Base-by-base conservation (phyloP, 2,329 filamentous ascomycete species). In the Nemania sp. region DNA sequence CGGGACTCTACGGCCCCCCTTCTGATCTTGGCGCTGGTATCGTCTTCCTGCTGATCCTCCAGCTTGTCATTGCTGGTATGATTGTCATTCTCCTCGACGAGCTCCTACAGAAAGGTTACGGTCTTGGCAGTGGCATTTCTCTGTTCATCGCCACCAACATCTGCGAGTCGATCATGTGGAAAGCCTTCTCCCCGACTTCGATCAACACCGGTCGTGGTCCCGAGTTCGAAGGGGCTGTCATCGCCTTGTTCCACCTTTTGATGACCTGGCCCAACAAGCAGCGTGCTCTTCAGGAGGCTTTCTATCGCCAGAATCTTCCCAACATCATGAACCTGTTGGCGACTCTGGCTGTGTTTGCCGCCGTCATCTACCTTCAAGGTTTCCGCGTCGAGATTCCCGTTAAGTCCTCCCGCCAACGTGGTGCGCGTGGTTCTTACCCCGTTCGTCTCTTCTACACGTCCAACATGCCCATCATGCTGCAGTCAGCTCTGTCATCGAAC, bases 401-500 rank as follows among this genome's bases (percentile, higher is more conserved):
- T 86, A 99, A 99, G 89, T 97, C 93, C 63, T 94, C 92, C 72
- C 93, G 95, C 81, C 95, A 99, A 87, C 93, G 95, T 85, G 95
- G 95, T 79, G 95, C 96, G 77, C 94, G 95, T 73, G 96, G 94
- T 74, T 96, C 93, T 42, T 99, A 98, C 87, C 95, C 95, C 73
- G 88, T 99, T 78, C 94, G 96, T 75, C 91, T 99, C 62, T 99
- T 99, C 88, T 99, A 99, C 84, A 99, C 95, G 76, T 97, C 93
- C 78, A 99, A 99, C 90, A 99, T 99, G 96, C 95, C 95, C 76
- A 99, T 99, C 81, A 99, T 99, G 95, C 86, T 99, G 78, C 96
- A 99, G 84, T 98, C 94, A 49, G 95, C 95, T 71, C 87, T 99
- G 70, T 97, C 92, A 69, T 97, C 94, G 85, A 99, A 99, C 85